A percentile compares a stretch with the other conserved stretches of the same genome.
Conservation (phyloP, 306 rosid genomes). For the Ammopiptanthus mongolicus region DNA sequence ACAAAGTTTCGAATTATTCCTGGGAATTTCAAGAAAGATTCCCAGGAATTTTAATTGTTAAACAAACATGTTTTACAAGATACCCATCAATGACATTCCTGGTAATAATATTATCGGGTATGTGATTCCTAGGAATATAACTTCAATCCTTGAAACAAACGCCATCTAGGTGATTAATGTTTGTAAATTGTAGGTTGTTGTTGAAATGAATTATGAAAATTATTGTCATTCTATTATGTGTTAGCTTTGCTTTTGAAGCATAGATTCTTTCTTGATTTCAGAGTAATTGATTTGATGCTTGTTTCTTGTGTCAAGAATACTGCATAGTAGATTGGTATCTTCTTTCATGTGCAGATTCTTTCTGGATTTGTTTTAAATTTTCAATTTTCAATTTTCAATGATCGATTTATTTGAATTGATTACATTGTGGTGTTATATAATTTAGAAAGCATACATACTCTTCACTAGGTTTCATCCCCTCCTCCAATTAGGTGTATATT, state of each 20-base stretch:
- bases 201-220: conserved; percentile 1
- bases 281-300: not conserved
- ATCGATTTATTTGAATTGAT: not conserved
- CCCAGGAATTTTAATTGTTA: too few relatives aligned
- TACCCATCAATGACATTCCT: too few relatives aligned
- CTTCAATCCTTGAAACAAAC: too few relatives aligned
- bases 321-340: not conserved
- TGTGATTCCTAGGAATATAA: too few relatives aligned
- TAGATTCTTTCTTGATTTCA: not conserved
- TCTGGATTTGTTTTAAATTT: not conserved
- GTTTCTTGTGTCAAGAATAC: not conserved
- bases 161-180: not conserved
- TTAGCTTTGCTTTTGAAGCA: not conserved
- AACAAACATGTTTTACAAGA: too few relatives aligned
- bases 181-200: not conserved
- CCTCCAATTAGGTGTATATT: not conserved
- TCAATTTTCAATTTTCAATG: not conserved
- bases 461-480: not conserved
- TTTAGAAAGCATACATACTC: not conserved
- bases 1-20: too few relatives aligned
- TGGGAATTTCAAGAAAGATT: too few relatives aligned
- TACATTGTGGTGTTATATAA: not conserved
- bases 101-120: too few relatives aligned
- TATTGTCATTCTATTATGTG: not conserved
- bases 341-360: not conserved